A percentile compares a stretch with the other conserved stretches of the same genome.
Conservation (phyloP, 2,329 filamentous ascomycete genomes). For the Phyllosticta citrichinensis region DNA sequence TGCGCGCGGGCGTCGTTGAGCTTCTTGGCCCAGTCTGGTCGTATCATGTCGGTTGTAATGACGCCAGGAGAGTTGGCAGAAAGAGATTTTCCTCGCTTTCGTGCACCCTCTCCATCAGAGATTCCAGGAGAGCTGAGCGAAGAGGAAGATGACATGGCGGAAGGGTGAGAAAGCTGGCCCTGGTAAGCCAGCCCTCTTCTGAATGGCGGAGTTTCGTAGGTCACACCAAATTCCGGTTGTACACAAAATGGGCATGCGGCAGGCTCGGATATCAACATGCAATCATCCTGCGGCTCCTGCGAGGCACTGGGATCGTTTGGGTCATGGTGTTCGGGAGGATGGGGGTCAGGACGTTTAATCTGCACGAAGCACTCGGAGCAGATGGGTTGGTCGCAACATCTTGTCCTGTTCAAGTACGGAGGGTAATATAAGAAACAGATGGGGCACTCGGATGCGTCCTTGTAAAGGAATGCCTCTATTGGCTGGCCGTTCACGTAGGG, state of each 20-base stretch:
- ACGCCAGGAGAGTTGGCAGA: slow-evolving; percentile 78
- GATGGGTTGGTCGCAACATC: slow-evolving; percentile 92
- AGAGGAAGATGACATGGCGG: slow-evolving; percentile 79
- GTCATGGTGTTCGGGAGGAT: slow-evolving; percentile 67
- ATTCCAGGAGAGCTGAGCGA: slow-evolving; percentile 48
- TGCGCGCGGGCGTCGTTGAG: slow-evolving; percentile 75
- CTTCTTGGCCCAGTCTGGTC: slow-evolving; percentile 91
- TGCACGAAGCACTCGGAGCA: slow-evolving; percentile 99
- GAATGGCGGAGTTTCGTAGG: slow-evolving; percentile 82
- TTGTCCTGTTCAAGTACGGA: slow-evolving; percentile 83
- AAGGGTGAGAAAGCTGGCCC: slow-evolving; percentile 39
- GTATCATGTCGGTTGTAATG: slow-evolving; percentile 82
- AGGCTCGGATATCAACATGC: slow-evolving; percentile 76
- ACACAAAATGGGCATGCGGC: slow-evolving; percentile 92
- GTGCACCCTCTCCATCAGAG: slow-evolving; percentile 19
- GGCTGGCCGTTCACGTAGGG: slow-evolving; percentile 90
- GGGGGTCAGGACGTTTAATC: slow-evolving; percentile 88
- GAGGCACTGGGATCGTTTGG: slow-evolving; percentile 28
- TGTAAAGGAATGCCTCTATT: slow-evolving; percentile 87
- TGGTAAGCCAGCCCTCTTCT: slow-evolving; percentile 68
- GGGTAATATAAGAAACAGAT: slow-evolving; percentile 97
- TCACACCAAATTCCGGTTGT: slow-evolving; percentile 91
- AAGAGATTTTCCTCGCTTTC: slow-evolving; percentile 57
- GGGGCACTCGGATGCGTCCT: slow-evolving; percentile 79
- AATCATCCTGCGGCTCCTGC: slow-evolving; percentile 40